Conservation (phyloP, 495 filamentous ascomycete genomes). For the Hypoxylon fragiforme region DNA sequence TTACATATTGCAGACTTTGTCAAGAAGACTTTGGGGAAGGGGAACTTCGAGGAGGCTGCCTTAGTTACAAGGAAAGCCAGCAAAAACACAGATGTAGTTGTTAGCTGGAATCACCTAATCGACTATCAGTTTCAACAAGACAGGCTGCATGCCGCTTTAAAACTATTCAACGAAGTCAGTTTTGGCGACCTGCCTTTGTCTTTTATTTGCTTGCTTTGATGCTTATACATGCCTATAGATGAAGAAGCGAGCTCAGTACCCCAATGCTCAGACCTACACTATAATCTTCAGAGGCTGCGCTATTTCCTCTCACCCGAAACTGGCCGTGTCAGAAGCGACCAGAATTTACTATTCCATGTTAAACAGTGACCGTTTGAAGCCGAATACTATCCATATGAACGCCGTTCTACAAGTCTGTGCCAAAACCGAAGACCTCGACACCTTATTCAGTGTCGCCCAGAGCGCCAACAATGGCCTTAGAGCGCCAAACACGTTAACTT, state of each 20-base stretch:
- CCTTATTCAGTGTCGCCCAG: conserved; percentile 70
- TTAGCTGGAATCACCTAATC: conserved; percentile 87
- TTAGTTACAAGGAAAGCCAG: conserved; percentile 68
- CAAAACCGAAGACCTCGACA: conserved; percentile 68
- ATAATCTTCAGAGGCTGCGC: conserved; percentile 78
- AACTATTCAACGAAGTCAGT: conserved; percentile 81
- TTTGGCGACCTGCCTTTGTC: background rate
- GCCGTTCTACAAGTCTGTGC: conserved; percentile 80
- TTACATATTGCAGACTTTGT: conserved; percentile 66
- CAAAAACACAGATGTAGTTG: conserved; percentile 59
- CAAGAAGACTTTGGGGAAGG: conserved; percentile 53
- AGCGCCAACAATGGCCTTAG: conserved; percentile 63
- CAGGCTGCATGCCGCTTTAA: conserved; percentile 63
- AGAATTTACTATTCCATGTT: conserved; percentile 74
- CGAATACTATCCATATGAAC: conserved; percentile 80
- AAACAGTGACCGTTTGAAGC: conserved; percentile 59
- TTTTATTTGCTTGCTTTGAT: background rate
- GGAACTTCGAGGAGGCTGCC: conserved; percentile 63
- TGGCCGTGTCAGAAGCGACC: conserved; percentile 63
- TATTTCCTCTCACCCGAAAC: conserved; percentile 50
- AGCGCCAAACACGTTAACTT: conserved; percentile 71
- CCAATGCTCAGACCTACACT: conserved; percentile 77
- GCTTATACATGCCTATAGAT: conserved; percentile 59
- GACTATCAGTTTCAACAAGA: conserved; percentile 66
- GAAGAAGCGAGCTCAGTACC: conserved; percentile 83